These are phyloP conservation scores for Skeletonema potamos DNA, from an alignment of 108 stramenopile genomes.

Conservation along the genomic window DNA sequence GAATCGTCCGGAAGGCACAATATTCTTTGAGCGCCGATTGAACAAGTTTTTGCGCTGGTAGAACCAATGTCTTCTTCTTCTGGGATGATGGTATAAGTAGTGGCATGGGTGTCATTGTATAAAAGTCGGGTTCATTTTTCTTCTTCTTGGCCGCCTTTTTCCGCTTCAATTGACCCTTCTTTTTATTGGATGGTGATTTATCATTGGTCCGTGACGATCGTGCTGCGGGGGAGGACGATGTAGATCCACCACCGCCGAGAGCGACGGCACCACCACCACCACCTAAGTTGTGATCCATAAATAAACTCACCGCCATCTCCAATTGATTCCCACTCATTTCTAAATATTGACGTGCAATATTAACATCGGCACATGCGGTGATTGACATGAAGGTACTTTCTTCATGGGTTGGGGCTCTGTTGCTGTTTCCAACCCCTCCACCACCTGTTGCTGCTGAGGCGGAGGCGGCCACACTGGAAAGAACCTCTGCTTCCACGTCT, in stretches of 20 bases:
- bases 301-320: conserved; percentile 76
- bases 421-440: neutral
- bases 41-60: conserved; percentile 18
- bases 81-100: neutral
- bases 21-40: conserved; percentile 18
- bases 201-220: neutral
- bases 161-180: neutral
- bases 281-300: conserved; percentile 61
- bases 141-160: neutral
- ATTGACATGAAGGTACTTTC: conserved; percentile 69
- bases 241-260: conserved; percentile 2
- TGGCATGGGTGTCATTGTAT: conserved; percentile 17
- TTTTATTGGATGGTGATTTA: neutral
- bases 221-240: neutral
- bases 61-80: neutral
- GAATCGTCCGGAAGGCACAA: conserved; percentile 17
- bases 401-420: conserved; percentile 40
- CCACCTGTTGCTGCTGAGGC: neutral
- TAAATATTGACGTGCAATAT: conserved; percentile 62
- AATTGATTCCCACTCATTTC: conserved; percentile 80
- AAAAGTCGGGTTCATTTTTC: neutral
- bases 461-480: too few relatives aligned
- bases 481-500: neutral
- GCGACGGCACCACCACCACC: conserved; percentile 31
- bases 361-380: conserved; percentile 62